Evolutionary conservation across 1,284 basidiomycete genomes (phyloP).

Genomic region (Marasmius fiardii): DNA sequence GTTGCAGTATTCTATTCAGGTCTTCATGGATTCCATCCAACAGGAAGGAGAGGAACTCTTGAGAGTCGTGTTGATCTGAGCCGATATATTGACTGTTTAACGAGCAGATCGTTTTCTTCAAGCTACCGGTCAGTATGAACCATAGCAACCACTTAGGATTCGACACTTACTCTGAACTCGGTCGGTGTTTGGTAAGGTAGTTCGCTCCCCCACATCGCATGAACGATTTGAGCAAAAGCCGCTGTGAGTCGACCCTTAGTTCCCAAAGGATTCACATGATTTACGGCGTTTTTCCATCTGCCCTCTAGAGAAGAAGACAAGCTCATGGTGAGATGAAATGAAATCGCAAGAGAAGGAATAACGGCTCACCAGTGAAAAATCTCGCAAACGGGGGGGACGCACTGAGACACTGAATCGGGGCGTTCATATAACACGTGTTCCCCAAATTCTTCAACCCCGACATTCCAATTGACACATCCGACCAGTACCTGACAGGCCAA

Average conservation of each 20-base stretch:
- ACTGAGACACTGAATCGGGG: slow-evolving; percentile 93
- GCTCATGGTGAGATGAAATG: neutral
- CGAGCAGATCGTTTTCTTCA: slow-evolving; percentile 77
- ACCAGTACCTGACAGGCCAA: slow-evolving; percentile 80
- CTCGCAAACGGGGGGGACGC: slow-evolving; percentile 88
- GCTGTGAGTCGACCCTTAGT: slow-evolving; percentile 84
- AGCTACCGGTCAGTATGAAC: neutral
- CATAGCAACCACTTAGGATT: neutral
- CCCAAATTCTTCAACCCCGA: slow-evolving; percentile 95
- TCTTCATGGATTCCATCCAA: slow-evolving; percentile 97
- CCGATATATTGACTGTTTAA: slow-evolving; percentile 90
- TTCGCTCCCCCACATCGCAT: slow-evolving; percentile 88
- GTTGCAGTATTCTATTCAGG: slow-evolving; percentile 83
- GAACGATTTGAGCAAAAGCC: slow-evolving; percentile 82
- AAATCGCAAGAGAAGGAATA: slow-evolving; percentile 1
- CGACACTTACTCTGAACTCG: slow-evolving; percentile 83
- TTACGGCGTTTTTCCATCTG: slow-evolving; percentile 85
- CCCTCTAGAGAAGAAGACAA: slow-evolving; percentile 53
- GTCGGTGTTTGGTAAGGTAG: slow-evolving; percentile 82
- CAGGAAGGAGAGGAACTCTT: slow-evolving; percentile 94
- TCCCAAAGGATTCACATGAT: slow-evolving; percentile 84
- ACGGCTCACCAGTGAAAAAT: slow-evolving; percentile 78
- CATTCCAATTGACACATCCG: slow-evolving; percentile 73
- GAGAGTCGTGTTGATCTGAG: slow-evolving; percentile 94
- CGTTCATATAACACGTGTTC: slow-evolving; percentile 99